Evolutionary conservation across 192 early-diverging fungal species (phyloP).

Genomic region (Podila horticola): DNA sequence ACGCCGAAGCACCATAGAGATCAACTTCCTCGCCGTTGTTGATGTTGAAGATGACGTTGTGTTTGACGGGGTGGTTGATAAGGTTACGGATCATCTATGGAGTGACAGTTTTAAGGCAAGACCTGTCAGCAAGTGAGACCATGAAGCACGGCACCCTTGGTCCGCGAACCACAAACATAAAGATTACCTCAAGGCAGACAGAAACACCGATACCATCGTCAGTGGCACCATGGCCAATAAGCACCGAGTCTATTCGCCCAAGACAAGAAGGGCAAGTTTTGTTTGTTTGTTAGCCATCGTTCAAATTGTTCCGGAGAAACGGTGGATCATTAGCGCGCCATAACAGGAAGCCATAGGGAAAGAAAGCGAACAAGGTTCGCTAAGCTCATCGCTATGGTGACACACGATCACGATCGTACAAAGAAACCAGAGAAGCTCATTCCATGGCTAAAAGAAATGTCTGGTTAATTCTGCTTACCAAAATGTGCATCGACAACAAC

Average conservation of each 20-base stretch:
- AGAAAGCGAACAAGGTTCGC: background rate
- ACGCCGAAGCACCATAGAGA: slow-evolving; percentile 67
- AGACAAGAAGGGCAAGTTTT: background rate
- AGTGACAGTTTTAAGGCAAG: background rate
- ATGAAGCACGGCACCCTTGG: background rate
- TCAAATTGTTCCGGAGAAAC: background rate
- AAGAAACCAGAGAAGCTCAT: too few species aligned
- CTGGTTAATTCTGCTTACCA: slow-evolving; percentile 36
- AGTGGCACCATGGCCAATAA: slow-evolving; percentile 75
- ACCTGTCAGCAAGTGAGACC: background rate
- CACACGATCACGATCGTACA: too few species aligned
- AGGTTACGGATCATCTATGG: slow-evolving; percentile 66
- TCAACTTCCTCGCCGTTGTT: slow-evolving; percentile 80
- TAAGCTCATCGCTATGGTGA: too few species aligned
- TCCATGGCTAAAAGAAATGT: too few species aligned
- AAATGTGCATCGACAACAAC: slow-evolving; percentile 77
- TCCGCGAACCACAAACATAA: background rate
- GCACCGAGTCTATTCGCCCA: slow-evolving; percentile 65
- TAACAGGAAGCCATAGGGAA: background rate
- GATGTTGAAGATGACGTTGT: slow-evolving; percentile 75
- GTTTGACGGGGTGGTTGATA: slow-evolving; percentile 63
- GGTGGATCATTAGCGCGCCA: background rate
- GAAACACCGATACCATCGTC: slow-evolving; percentile 76
- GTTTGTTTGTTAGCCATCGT: background rate
- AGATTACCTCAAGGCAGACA: slow-evolving; percentile 65